Evolutionary conservation across 2,329 filamentous ascomycete species (phyloP), one percentile per base, ranked within the genome.

Genomic region (Paecilomyces dactylethromorphus): DNA sequence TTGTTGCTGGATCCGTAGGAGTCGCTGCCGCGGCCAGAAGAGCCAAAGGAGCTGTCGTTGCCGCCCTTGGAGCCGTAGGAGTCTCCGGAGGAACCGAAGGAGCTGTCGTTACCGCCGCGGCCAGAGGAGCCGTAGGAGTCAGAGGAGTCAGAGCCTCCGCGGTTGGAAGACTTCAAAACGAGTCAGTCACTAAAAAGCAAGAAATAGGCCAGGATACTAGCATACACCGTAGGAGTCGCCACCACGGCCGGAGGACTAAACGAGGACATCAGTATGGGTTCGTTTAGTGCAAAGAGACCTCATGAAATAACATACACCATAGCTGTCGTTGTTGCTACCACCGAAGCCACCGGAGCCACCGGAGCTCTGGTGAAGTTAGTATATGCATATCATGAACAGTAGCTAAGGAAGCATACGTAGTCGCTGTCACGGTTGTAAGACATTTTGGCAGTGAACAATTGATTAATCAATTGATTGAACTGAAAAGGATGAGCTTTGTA

Each of bases 291-390:
- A 52, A 29, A n/a, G 13, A 22, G 12, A 18, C 21, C 3, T 52
- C 24, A 24, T 52, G n/a, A 6, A 39, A n/a, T 18, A 3, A 24
- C 50, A 15, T 63, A 62, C 61, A 15, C 65, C 64, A 55, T 64
- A 66, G 60, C 57, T 65, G 53, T 66, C 63, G 56, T 45, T 13
- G 3, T n/a, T 35, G 32, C 58, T 55, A 26, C 56, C 63, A 31
- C 62, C 64, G 57, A 63, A 66, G 32, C 64, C 62, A 29, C 64
- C 64, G 54, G 63, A 64, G 22, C 54, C 51, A 39, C 59, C 56
- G 49, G 58, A 53, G 35, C 21, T 53, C 58, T 62, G 55, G 56
- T 56, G 57, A 53, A n/a, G 58, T 64, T 35, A 64, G 62, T 13
- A 56, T 60, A 18, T 33, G 55, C 21, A 33, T 52, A 18, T 60